Base-by-base conservation (phyloP, 1,139 yeast species). In the Geotrichum fermentans region DNA sequence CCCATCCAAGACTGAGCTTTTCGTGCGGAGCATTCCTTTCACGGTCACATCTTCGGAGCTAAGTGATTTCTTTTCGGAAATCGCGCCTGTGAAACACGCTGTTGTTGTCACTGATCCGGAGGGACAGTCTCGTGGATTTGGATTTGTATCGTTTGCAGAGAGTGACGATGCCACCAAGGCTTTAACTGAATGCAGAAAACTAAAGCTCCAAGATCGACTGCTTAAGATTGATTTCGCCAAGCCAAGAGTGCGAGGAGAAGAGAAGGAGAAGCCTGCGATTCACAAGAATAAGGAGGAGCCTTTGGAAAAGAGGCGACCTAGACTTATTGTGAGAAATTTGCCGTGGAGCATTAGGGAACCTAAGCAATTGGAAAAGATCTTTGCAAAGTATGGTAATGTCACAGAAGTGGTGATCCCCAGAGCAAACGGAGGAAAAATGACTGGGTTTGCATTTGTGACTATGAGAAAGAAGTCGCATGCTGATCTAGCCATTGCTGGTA, bases 271-370 rank as follows among this genome's bases (percentile, higher is more conserved):
- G 7, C 61, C 40, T 21, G 58, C 52, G 42, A n/a, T n/a, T n/a
- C 8, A 6, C 8, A 10, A 24, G 10, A 6, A 5, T 4, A 60
- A 59, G 24, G 56, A 55, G 29, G 32, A 28, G 13, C 58, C 49
- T 2, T 68, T 69, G 18, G 76, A 71, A 57, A 83, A 82, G 62
- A 79, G 94, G 66, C 77, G 82, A 59, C 92, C 97, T 3, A 79
- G 96, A 59, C 72, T 92, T 53, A 90, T 92, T 59, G 74, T 92
- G 43, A 78, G 98, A 64, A 92, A 92, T 65, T 77, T 92, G 66
- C 98, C 98, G 18, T 92, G 98, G 98, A 83, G 96, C 8, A 82
- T 94, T 45, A 80, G 92, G 65, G 82, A 83, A 54, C 83, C 95
- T 4, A 79, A 78, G 10, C 79, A 77, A 48, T 73, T 92, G 61